Conservation (phyloP, 441 rosid species). For the Aleurites moluccanus region DNA sequence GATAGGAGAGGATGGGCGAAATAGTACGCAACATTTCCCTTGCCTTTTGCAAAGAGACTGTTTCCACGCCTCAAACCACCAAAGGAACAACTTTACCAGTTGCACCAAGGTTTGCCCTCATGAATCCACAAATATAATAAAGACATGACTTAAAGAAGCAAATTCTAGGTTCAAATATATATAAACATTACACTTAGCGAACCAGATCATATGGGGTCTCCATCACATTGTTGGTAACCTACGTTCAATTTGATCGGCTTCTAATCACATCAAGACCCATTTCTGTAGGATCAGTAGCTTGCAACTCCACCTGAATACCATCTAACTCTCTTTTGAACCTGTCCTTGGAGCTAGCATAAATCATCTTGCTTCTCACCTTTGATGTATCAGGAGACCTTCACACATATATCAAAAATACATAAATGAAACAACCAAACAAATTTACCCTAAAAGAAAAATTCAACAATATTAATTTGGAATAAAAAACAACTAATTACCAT, state of each 20-base stretch:
- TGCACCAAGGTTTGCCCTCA: conserved; percentile 17
- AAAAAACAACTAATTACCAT: conserved; percentile 29
- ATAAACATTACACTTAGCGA: conserved; percentile 37
- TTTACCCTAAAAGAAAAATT: not conserved
- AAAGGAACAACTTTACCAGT: too few species aligned
- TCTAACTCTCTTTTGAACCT: conserved; percentile 65
- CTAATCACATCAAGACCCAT: conserved; percentile 69
- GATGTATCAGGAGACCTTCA: conserved; percentile 62
- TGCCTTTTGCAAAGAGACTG: too few species aligned
- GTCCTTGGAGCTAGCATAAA: conserved; percentile 71
- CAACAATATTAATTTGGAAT: not conserved
- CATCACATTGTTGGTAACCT: conserved; percentile 21
- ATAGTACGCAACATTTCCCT: too few species aligned
- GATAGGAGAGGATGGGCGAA: too few species aligned
- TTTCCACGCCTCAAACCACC: too few species aligned
- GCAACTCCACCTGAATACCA: conserved; percentile 66
- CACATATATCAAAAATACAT: not conserved
- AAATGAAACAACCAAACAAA: not conserved
- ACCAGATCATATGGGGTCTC: conserved; percentile 26
- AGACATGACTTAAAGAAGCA: conserved; percentile 25
- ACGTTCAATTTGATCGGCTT: conserved; percentile 49
- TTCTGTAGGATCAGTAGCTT: conserved; percentile 70
- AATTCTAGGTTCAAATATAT: conserved; percentile 27
- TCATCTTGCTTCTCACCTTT: conserved; percentile 70
- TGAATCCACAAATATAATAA: conserved; percentile 32